Evolutionary conservation across 2,329 filamentous ascomycete genomes (phyloP).

Genomic region (Plectosphaerella sp.): DNA sequence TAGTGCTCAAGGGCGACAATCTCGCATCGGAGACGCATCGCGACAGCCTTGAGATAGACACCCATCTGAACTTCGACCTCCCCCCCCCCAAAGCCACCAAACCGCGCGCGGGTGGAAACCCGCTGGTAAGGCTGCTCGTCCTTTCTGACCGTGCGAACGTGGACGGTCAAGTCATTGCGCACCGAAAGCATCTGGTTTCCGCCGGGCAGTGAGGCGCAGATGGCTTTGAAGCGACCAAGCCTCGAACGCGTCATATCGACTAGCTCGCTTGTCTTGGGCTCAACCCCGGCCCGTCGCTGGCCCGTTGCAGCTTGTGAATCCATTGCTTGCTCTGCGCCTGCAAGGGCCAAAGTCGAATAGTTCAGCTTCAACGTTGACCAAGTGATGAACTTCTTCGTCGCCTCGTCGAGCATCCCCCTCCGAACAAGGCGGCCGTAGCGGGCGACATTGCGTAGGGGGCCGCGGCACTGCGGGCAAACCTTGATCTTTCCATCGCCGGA

Average conservation of each 20-base stretch:
- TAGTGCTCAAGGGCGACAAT: conserved; percentile 30
- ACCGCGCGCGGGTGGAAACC: conserved; percentile 38
- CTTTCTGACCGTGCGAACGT: conserved; percentile 23
- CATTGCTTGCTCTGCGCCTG: conserved; percentile 11
- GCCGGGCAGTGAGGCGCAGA: conserved; percentile 4
- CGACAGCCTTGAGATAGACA: conserved; percentile 32
- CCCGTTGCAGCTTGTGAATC: background rate
- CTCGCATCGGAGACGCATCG: conserved; percentile 45
- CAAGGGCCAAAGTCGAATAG: conserved; percentile 29
- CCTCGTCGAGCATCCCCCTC: conserved; percentile 56
- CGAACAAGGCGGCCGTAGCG: conserved; percentile 60
- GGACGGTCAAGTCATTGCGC: too few relatives aligned
- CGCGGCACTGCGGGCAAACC: conserved; percentile 56
- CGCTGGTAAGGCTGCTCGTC: conserved; percentile 47
- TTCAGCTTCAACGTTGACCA: conserved; percentile 36
- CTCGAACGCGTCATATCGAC: background rate
- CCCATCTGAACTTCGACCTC: conserved; percentile 24
- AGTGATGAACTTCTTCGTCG: conserved; percentile 60
- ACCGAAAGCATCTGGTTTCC: too few relatives aligned
- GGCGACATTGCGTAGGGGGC: conserved; percentile 49
- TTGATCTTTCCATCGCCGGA: conserved; percentile 34
- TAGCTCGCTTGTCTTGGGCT: background rate
- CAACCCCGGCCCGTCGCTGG: background rate
- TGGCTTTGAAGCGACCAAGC: background rate
- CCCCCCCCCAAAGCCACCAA: conserved; percentile 29